phyloP scores from a whole-genome alignment of 768 basidiomycete species.

The Auriscalpium orientale region DNA sequence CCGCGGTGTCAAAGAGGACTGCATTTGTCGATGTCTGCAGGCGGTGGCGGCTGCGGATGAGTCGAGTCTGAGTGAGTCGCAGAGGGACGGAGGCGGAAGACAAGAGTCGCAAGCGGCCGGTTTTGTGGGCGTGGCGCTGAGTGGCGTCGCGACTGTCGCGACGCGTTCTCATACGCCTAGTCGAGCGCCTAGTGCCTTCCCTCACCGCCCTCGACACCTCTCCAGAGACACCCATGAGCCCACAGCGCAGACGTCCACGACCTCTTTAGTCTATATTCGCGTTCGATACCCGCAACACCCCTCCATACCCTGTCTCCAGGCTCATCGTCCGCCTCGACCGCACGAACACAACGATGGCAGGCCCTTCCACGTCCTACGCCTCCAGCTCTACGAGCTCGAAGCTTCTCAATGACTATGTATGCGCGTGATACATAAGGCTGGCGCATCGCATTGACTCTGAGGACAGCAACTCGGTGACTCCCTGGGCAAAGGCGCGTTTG shows the following conservation, averaged over 20 bases:
- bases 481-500: slow-evolving; percentile 93
- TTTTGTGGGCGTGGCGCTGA: slow-evolving; percentile 1
- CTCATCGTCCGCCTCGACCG: too few relatives aligned
- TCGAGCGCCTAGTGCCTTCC: background rate
- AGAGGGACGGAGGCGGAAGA: too few relatives aligned
- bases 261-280: too few relatives aligned
- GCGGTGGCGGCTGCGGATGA: too few relatives aligned
- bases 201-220: background rate
- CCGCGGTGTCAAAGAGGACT: too few relatives aligned
- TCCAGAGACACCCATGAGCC: background rate
- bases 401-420: slow-evolving; percentile 16
- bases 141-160: background rate
- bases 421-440: background rate
- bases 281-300: too few relatives aligned
- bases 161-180: background rate
- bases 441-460: background rate
- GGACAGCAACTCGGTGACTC: slow-evolving; percentile 89
- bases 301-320: too few relatives aligned
- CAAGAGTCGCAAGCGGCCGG: background rate
- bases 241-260: too few relatives aligned
- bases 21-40: too few relatives aligned
- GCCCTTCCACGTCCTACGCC: slow-evolving; percentile 5
- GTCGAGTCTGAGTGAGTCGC: too few relatives aligned
- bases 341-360: slow-evolving; percentile 4
- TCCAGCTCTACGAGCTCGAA: slow-evolving; percentile 7